Percentiles rank a stretch among this genome's conserved stretches.
phyloP scores from a whole-genome alignment of 352 stramenopile genomes.

The Globisporangium radiosum region DNA sequence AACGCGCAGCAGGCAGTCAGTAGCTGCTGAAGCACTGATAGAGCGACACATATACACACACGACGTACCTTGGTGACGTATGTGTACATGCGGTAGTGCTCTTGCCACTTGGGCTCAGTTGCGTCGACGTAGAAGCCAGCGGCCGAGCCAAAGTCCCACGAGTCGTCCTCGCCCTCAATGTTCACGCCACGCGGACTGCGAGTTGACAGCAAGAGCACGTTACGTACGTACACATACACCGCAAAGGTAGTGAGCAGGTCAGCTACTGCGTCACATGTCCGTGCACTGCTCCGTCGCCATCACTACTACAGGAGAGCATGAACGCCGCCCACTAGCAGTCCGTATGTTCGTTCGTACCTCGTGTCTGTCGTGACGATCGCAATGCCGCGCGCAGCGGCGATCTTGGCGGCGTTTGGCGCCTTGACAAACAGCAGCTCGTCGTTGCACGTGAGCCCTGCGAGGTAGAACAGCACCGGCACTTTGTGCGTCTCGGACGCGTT shows the following conservation, averaged over 20 bases:
- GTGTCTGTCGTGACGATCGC: conserved; percentile 96
- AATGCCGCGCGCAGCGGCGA: conserved; percentile 88
- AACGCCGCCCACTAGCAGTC: neutral
- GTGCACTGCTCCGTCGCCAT: no score
- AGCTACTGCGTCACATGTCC: no score
- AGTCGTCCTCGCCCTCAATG: conserved; percentile 92
- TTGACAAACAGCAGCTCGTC: conserved; percentile 96
- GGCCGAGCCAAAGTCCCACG: conserved; percentile 95
- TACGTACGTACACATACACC: neutral
- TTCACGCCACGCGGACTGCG: conserved; percentile 84
- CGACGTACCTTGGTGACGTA: conserved; percentile 87
- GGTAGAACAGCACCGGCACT: conserved; percentile 91
- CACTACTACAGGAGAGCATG: no score
- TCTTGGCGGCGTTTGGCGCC: conserved; percentile 84
- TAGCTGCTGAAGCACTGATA: neutral
- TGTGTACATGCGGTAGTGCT: conserved; percentile 97
- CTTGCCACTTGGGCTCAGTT: conserved; percentile 88
- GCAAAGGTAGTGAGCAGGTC: no score
- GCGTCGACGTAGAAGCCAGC: conserved; percentile 98
- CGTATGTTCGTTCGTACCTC: conserved; percentile 18
- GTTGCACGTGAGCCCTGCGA: conserved; percentile 96
- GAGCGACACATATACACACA: neutral
- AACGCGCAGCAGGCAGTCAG: neutral
- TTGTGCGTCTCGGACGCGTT: conserved; percentile 52
- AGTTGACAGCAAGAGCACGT: neutral